These are phyloP conservation scores for Penicillium ochrochloron DNA, from an alignment of 495 filamentous ascomycete genomes.

Conservation along the genomic window DNA sequence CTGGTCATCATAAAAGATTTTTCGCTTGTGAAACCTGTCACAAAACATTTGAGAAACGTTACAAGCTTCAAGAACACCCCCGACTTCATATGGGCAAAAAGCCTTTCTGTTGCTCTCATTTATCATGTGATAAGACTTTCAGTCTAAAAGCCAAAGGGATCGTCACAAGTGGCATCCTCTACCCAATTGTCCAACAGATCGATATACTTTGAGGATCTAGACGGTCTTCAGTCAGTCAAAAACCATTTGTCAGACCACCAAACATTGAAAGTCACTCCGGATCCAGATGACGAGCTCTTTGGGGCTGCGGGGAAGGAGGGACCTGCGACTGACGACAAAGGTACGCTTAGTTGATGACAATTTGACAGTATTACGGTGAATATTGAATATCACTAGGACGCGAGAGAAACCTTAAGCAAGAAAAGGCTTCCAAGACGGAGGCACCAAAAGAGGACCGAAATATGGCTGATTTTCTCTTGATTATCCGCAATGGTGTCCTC, in stretches of 20 bases:
- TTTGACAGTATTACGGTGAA: conserved; percentile 10
- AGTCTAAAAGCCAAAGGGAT: neutral
- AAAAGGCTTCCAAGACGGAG: conserved; percentile 8
- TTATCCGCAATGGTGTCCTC: conserved; percentile 2
- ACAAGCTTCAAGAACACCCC: conserved; percentile 2
- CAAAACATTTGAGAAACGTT: neutral
- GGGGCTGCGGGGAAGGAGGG: conserved; percentile 10
- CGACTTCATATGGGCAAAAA: neutral
- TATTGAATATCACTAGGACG: conserved; percentile 14
- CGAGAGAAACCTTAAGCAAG: conserved; percentile 10
- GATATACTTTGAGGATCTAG: conserved; percentile 11
- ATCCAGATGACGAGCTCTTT: conserved; percentile 3
- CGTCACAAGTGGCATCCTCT: neutral
- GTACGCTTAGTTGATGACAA: conserved; percentile 14
- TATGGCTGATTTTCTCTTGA: conserved; percentile 4
- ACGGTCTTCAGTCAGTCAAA: conserved; percentile 4
- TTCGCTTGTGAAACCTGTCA: neutral
- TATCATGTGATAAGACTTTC: neutral
- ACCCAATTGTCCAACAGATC: conserved; percentile 8
- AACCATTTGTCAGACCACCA: conserved; percentile 5
- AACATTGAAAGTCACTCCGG: conserved; percentile 8
- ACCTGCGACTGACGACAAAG: conserved; percentile 6
- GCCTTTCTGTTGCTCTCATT: neutral
- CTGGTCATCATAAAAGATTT: neutral
- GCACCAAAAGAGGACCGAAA: conserved; percentile 4